These are phyloP conservation scores for Diplodia mutila DNA, from an alignment of 2,329 filamentous ascomycete genomes.

Conservation along the genomic window DNA sequence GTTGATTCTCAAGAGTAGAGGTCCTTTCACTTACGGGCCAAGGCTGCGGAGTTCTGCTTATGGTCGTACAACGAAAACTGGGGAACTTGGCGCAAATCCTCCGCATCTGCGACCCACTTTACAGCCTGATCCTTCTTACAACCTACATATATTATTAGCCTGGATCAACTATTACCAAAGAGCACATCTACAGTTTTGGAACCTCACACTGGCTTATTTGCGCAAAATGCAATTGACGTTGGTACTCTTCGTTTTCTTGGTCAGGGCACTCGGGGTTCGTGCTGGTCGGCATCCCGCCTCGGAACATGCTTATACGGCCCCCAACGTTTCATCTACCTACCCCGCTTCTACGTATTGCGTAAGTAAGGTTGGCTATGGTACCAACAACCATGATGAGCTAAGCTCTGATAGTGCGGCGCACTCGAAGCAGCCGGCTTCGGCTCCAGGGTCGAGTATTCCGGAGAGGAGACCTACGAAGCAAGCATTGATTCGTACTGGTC, in stretches of 20 bases:
- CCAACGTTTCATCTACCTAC: neutral
- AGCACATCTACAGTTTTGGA: neutral
- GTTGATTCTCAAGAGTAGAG: neutral
- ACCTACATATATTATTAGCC: neutral
- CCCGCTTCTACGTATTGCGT: neutral
- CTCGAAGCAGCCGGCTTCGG: neutral
- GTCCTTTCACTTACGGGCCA: neutral
- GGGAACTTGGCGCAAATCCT: neutral
- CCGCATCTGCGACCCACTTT: neutral
- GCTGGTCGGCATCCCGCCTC: neutral
- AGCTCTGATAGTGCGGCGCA: neutral
- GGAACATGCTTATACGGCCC: neutral
- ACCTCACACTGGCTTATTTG: neutral
- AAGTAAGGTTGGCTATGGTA: neutral
- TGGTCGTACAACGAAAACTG: neutral
- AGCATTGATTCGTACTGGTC: constrained; percentile 9
- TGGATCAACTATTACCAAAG: neutral
- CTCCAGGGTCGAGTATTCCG: neutral
- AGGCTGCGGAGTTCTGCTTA: neutral
- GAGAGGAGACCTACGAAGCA: neutral
- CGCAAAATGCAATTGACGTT: neutral
- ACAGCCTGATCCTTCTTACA: neutral
- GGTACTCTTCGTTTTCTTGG: neutral
- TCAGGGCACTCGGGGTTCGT: neutral
- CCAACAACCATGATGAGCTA: neutral